Evolutionary conservation across 257 asterid species (phyloP).

Genomic region (Jacaranda mimosifolia): DNA sequence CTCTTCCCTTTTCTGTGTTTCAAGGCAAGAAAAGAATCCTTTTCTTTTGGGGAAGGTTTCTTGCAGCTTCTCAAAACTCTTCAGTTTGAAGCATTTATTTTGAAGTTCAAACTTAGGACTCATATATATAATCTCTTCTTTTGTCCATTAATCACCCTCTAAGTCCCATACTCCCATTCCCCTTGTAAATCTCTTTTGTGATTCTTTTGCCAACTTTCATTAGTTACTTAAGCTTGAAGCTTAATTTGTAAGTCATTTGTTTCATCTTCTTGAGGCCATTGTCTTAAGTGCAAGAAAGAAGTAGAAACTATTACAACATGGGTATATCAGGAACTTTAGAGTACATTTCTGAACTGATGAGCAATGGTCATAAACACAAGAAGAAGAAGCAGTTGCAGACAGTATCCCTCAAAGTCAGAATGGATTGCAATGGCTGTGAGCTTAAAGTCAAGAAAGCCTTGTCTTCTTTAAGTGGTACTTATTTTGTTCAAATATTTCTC

Average conservation of each 20-base stretch:
- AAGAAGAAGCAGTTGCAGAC: constrained; percentile 77
- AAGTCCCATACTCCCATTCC: background rate
- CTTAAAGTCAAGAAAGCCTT: constrained; percentile 81
- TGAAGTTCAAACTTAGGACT: background rate
- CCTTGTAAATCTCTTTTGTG: background rate
- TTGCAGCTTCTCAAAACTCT: constrained; percentile 12
- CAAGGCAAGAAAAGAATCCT: constrained; percentile 32
- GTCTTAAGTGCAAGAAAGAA: background rate
- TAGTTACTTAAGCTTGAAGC: background rate
- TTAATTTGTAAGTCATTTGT: background rate
- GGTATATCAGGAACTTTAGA: constrained; percentile 82
- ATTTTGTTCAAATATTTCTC: background rate
- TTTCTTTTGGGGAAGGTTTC: background rate
- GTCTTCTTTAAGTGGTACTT: constrained; percentile 74
- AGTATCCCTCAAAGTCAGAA: constrained; percentile 80
- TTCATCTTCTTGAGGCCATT: background rate
- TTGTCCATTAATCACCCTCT: background rate
- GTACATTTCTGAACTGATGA: constrained; percentile 71
- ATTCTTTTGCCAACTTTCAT: background rate
- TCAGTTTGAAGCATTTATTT: background rate
- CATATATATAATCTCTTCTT: background rate
- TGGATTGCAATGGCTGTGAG: constrained; percentile 97
- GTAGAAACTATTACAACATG: constrained; percentile 42
- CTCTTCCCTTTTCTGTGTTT: background rate
- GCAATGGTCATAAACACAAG: constrained; percentile 61